Evolutionary conservation across 2,329 filamentous ascomycete genomes (phyloP), one percentile per base, ranked within the genome.

Genomic region (Parafenestella ontariensis): DNA sequence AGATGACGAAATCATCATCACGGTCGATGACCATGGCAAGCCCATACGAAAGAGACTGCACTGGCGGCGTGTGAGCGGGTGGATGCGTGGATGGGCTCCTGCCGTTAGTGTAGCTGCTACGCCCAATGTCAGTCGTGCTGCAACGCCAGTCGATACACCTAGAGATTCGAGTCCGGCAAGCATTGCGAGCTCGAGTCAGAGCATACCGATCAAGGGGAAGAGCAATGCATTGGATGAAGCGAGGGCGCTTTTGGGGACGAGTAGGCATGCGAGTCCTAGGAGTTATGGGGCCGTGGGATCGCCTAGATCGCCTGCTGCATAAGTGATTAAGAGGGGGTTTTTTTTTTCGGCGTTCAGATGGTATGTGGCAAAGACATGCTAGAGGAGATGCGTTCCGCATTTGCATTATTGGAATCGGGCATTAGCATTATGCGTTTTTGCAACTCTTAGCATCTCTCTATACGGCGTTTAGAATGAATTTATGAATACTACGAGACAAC

Each of bases 41-140:
- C 50, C 61, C 18, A 56, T 62, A 44, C 49, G 66, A 26, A 74
- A 71, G 52, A 74, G 75, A 49, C 79, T 81, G 78, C 78, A 79
- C 46, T 88, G 85, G 86, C 77, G 79, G 36, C 76, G 79, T 24
- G 85, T 87, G 5, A 84, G 78, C 52, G 86, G 86, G 9, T 88
- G 85, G 85, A 87, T 88, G 85, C 79, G 85, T 54, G 86, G 86
- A 2, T 88, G 86, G 86, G 81, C 87, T 31, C 86, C 86, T 1
- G 80, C 76, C 49, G 75, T 81, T 23, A 76, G 74, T 56, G 76
- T 76, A 7, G 70, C 71, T 5, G 74, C 65, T 0, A 75, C 72
- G 4, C 73, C 73, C 3, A 70, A 59, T 41, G 64, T 56, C 0
- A 73, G 69, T 48, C 62, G 70, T 1, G 66, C 66, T 1, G 44